Evolutionary conservation across 768 basidiomycete genomes (phyloP).

Genomic region (Ephemerocybe angulata): DNA sequence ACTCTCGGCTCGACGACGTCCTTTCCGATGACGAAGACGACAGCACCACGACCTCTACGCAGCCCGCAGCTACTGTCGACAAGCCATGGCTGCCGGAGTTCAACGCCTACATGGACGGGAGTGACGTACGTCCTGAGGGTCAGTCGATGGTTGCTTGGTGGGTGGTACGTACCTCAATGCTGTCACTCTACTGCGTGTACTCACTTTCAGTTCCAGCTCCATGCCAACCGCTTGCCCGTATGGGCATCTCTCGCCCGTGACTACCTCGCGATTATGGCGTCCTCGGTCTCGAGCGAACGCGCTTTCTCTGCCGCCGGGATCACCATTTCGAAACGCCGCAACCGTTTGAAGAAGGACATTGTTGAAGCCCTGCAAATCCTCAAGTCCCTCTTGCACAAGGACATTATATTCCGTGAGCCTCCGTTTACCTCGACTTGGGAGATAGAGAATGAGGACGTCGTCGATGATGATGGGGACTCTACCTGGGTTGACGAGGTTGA

Average conservation of each 20-base stretch:
- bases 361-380: constrained; percentile 29
- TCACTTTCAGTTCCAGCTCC: too few relatives aligned
- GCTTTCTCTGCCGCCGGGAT: constrained; percentile 39
- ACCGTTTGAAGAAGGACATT: constrained; percentile 29
- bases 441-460: not conserved
- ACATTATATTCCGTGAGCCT: constrained; percentile 21
- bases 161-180: constrained; percentile 1
- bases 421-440: not conserved
- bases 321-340: constrained; percentile 31
- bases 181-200: too few relatives aligned
- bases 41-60: not conserved
- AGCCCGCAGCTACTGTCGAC: not conserved
- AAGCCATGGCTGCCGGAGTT: not conserved
- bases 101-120: not conserved
- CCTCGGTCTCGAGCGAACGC: constrained; percentile 32
- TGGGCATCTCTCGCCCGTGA: constrained; percentile 32
- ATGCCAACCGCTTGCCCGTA: too few relatives aligned
- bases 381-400: constrained; percentile 15
- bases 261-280: constrained; percentile 35
- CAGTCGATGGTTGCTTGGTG: constrained; percentile 1
- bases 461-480: not conserved
- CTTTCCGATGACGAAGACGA: not conserved
- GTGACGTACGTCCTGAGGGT: not conserved
- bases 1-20: not conserved
- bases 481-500: not conserved